A percentile compares a stretch with the other conserved stretches of the same genome.
Conservation (phyloP, 1,284 basidiomycete genomes). For the Schizophyllum amplum region DNA sequence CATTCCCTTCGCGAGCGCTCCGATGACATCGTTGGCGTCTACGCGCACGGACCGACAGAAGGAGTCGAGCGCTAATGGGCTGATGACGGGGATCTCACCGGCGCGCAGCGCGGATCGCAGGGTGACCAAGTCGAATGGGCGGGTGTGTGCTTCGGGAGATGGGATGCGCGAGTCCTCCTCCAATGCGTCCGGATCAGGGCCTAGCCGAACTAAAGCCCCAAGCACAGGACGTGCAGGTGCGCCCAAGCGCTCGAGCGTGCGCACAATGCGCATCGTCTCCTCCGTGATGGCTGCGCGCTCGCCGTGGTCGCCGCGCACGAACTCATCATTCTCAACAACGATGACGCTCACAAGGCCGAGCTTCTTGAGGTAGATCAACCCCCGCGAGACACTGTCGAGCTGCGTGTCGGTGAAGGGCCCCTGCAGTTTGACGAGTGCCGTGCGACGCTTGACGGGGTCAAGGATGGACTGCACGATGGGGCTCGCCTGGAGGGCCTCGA, state of each 20-base stretch:
- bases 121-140: constrained; percentile 69
- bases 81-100: constrained; percentile 93
- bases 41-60: constrained; percentile 83
- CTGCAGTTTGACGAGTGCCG: constrained; percentile 94
- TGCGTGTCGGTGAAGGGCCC: constrained; percentile 96
- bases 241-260: constrained; percentile 77
- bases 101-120: constrained; percentile 84
- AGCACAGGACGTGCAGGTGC: constrained; percentile 84
- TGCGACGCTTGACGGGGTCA: constrained; percentile 74
- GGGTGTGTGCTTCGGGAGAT: constrained; percentile 66
- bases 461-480: constrained; percentile 77
- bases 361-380: constrained; percentile 92
- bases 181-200: constrained; percentile 56
- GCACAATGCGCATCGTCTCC: constrained; percentile 80
- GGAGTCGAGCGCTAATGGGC: constrained; percentile 91
- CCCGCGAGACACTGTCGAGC: constrained; percentile 88
- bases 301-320: constrained; percentile 57
- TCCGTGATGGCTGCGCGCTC: constrained; percentile 58
- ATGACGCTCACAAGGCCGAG: constrained; percentile 94
- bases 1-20: constrained; percentile 86
- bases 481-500: constrained; percentile 20
- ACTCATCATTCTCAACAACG: constrained; percentile 85
- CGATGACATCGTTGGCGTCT: constrained; percentile 86
- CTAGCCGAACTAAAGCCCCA: constrained; percentile 78
- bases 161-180: constrained; percentile 20